Conservation (phyloP, 2,329 filamentous ascomycete species). For the Cladophialophora exuberans region DNA sequence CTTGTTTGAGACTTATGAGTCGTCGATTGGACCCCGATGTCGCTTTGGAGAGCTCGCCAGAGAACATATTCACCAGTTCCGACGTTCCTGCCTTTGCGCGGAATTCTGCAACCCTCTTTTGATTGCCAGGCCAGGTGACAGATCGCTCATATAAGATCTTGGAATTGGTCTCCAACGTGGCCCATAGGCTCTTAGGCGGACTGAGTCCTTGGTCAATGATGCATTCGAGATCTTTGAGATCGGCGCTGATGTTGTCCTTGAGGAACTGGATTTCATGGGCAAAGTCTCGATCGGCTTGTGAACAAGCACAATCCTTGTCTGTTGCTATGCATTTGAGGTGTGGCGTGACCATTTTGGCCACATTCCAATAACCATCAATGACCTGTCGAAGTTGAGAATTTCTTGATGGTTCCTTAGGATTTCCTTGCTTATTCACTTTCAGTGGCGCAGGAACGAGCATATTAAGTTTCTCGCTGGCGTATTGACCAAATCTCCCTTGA, state of each 20-base stretch:
- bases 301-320: slow-evolving; percentile 15
- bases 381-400: slow-evolving; percentile 3
- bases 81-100: background rate
- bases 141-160: slow-evolving; percentile 1
- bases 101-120: slow-evolving; percentile 6
- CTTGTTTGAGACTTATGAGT: slow-evolving; percentile 14
- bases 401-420: slow-evolving; percentile 3
- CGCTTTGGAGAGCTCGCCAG: background rate
- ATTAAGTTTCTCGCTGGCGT: slow-evolving; percentile 8
- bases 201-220: slow-evolving; percentile 3
- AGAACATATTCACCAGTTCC: slow-evolving; percentile 1
- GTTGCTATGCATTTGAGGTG: slow-evolving; percentile 15
- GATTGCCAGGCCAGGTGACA: slow-evolving; percentile 6
- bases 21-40: too few relatives aligned
- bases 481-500: background rate
- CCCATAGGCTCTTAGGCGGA: slow-evolving; percentile 2
- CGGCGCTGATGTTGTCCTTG: background rate
- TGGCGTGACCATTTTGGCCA: slow-evolving; percentile 13
- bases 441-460: slow-evolving; percentile 16
- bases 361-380: slow-evolving; percentile 15
- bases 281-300: slow-evolving; percentile 4
- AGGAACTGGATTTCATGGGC: slow-evolving; percentile 2
- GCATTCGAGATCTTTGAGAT: slow-evolving; percentile 10
- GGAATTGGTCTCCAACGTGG: slow-evolving; percentile 5
- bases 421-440: slow-evolving; percentile 13